Base-by-base conservation (phyloP, 2,329 filamentous ascomycete species). In the Monosporascus cannonballus region DNA sequence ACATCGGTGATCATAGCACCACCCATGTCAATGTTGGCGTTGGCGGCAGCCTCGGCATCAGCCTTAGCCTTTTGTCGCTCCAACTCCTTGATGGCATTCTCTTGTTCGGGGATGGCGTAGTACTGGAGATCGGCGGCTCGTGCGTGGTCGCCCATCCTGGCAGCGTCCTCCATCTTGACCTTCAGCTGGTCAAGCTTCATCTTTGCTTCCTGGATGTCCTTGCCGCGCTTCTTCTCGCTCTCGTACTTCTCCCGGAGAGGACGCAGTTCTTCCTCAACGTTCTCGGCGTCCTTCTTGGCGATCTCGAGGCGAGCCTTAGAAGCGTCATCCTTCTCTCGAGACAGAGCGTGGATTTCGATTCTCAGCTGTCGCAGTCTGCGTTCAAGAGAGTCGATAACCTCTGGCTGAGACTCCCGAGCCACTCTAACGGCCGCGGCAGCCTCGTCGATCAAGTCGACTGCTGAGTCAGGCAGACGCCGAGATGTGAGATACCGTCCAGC, bases 391-490 rank as follows among this genome's bases (percentile, higher is more conserved):
- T 99, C 94, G 50, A 99, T 88, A 34, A 92, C 86, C 73, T 99
- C 94, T 3, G 94, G 94, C 64, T 97, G 92, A 2, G 94, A 99
- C 73, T 99, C 94, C 61, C 94, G 85, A 36, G 92, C 91, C 25
- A 99, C 95, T 52, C 91, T 84, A 54, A 99, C 94, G n/a, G 94
- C 94, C 1, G 94, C 93, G 1, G 94, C 92, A 38, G 94, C 94
- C 70, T 99, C 94, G 64, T 99, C 94, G 55, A 99, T 89, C 47
- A 99, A 77, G 68, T 99, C 94, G 55, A 99, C 95, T 22, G 94
- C 94, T 3, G 94, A 99, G 70, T 99, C 94, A 3, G 94, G 94
- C 57, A 99, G 83, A 66, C 94, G 85, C 61, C 94, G 83, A 48
- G 87, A 85, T 1, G 94, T 99, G 51, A 99, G 85, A 64, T 99